Base-by-base conservation (phyloP, 1,139 yeast species). In the Yamadazyma songkhlaensis region DNA sequence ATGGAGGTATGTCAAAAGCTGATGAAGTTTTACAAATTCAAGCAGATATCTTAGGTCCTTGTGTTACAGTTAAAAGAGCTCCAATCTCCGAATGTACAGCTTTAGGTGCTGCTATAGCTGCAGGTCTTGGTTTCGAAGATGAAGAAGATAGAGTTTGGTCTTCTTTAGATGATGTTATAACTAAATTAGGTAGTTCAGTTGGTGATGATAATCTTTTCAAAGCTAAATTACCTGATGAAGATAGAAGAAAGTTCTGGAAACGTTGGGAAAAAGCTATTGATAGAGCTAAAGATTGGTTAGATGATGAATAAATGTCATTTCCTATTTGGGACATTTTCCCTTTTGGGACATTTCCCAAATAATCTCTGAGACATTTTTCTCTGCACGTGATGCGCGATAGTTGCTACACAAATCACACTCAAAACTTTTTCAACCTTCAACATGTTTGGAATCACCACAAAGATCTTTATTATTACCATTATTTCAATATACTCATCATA, bases 1-100 rank as follows among this genome's bases (percentile, higher is more conserved):
- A 90, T 59, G 97, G 97, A 42, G 97, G 97, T 50, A 84, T 90
- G 94, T 85, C 96, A 29, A 81, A 85, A 54, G 89, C 96, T 8
- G 84, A 84, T 56, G 92, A 85, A 53, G 94, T 90, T 39, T 84
- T 90, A 83, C 96, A 87, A 66, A 88, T 90, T 48, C 97, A 90
- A 64, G 86, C 96, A 9, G 95, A 90, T 60, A 81, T 90, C 45
- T 72, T 89, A 50, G 90, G 90, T 1, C 88, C 88, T 2, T 88
- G 96, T 59, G 88, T 89, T 27, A 78, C 81, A 25, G 94, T 90
- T 35, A 76, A 78, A 54, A 73, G 96, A 52, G 92, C 97, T 2
- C 75, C 79, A 23, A 85, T 84, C 59, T 69, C 88, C 25, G 97
- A 90, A 63, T 89, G 96, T 58, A 90, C 97, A 4, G 97, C 97